Evolutionary conservation across 148 eudicot genomes (phyloP).

Genomic region (Beta vulgaris): DNA sequence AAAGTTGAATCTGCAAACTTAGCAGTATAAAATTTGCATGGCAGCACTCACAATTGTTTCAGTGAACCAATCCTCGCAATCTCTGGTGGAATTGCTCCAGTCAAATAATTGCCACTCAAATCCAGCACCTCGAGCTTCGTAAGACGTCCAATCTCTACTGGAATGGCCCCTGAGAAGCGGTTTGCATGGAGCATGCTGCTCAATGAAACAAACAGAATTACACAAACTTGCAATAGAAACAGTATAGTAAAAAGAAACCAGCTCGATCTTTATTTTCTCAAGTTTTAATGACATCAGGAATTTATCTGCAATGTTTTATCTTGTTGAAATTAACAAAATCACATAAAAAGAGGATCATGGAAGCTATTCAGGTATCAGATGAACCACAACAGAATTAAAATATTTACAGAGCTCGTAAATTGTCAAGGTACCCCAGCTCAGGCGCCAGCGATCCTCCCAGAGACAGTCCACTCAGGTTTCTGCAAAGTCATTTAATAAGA

Average conservation of each 20-base stretch:
- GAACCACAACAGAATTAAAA: neutral
- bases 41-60: constrained; percentile 61
- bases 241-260: neutral
- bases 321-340: neutral
- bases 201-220: constrained; percentile 26
- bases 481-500: constrained; percentile 13
- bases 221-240: neutral
- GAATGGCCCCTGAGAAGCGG: constrained; percentile 69
- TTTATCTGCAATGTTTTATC: neutral
- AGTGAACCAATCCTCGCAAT: constrained; percentile 55
- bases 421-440: constrained; percentile 61
- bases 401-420: constrained; percentile 68
- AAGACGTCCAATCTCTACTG: constrained; percentile 65
- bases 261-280: neutral
- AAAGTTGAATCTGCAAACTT: neutral
- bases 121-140: constrained; percentile 68
- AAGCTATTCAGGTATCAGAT: neutral
- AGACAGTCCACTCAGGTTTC: constrained; percentile 60
- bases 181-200: constrained; percentile 67
- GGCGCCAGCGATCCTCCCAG: constrained; percentile 59
- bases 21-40: neutral
- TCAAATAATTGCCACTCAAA: constrained; percentile 70
- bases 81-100: constrained; percentile 69
- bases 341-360: neutral
- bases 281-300: neutral